These are phyloP conservation scores for Leishmania major DNA, from an alignment of 208 protist genomes.

Conservation along the genomic window DNA sequence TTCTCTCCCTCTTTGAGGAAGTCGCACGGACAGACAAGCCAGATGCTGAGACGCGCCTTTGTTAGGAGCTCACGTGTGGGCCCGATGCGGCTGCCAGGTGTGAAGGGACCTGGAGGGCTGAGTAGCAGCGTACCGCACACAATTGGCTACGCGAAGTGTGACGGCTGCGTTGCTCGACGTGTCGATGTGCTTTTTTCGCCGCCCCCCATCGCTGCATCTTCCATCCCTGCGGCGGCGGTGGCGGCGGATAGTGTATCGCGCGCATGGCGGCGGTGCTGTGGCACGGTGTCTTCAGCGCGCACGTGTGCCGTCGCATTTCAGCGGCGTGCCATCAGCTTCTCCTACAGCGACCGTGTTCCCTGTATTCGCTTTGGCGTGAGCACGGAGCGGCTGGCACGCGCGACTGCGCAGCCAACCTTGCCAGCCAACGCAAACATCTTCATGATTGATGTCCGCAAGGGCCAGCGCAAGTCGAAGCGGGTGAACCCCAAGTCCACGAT, in stretches of 20 bases:
- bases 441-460: slow-evolving; percentile 31
- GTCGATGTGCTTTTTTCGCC: not conserved
- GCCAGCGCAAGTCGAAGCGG: slow-evolving; percentile 15
- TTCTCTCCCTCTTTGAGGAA: not conserved
- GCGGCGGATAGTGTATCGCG: not conserved
- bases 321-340: slow-evolving; percentile 13
- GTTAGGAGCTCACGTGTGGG: not conserved
- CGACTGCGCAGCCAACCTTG: slow-evolving; percentile 22
- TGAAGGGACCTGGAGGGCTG: not conserved
- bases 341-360: slow-evolving; percentile 15
- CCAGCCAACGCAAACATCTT: slow-evolving; percentile 26
- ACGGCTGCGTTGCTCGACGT: not conserved
- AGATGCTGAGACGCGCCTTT: not conserved
- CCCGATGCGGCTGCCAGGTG: not conserved
- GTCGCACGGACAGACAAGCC: not conserved
- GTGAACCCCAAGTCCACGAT: slow-evolving; percentile 23
- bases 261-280: not conserved
- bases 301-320: not conserved
- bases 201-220: not conserved
- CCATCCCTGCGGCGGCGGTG: not conserved
- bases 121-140: not conserved
- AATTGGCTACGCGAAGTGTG: not conserved
- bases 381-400: slow-evolving; percentile 20
- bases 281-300: not conserved
- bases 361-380: slow-evolving; percentile 25